A percentile compares a stretch with the other conserved stretches of the same genome.
These are phyloP conservation scores for Hyphodiscus hymeniophilus DNA, from an alignment of 495 filamentous ascomycete species.

Conservation along the genomic window DNA sequence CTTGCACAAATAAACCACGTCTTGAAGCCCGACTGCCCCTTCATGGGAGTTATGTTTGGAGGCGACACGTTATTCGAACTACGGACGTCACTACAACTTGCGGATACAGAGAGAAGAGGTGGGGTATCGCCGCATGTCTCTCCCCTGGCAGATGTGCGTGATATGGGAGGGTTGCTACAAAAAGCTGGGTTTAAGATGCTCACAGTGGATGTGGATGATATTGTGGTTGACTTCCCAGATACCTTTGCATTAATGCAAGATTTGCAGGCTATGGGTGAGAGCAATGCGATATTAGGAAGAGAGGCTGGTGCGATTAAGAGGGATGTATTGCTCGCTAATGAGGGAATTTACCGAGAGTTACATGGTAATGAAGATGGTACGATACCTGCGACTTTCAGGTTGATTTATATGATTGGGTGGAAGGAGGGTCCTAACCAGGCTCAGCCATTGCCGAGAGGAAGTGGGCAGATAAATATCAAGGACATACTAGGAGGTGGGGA, in stretches of 20 bases:
- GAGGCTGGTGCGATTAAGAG: constrained; percentile 65
- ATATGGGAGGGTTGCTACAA: constrained; percentile 80
- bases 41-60: constrained; percentile 93
- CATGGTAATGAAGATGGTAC: constrained; percentile 57
- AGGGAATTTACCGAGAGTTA: constrained; percentile 80
- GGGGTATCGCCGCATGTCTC: constrained; percentile 83
- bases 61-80: constrained; percentile 93
- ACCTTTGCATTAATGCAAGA: constrained; percentile 88
- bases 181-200: constrained; percentile 89
- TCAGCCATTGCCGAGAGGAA: constrained; percentile 74
- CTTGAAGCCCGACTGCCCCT: constrained; percentile 84
- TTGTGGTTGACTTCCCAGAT: constrained; percentile 92
- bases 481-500: constrained; percentile 63
- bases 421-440: constrained; percentile 73
- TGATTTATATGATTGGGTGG: constrained; percentile 99
- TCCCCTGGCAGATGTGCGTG: constrained; percentile 84
- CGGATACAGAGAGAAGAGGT: constrained; percentile 79
- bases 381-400: constrained; percentile 82
- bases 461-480: constrained; percentile 72
- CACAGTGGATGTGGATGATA: constrained; percentile 96
- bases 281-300: constrained; percentile 74
- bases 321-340: constrained; percentile 81
- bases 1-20: constrained; percentile 72
- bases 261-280: constrained; percentile 90
- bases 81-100: constrained; percentile 86